Evolutionary conservation across 208 protist species (phyloP), one percentile per base, ranked within the genome.

Genomic region (Leishmania mexicana): DNA sequence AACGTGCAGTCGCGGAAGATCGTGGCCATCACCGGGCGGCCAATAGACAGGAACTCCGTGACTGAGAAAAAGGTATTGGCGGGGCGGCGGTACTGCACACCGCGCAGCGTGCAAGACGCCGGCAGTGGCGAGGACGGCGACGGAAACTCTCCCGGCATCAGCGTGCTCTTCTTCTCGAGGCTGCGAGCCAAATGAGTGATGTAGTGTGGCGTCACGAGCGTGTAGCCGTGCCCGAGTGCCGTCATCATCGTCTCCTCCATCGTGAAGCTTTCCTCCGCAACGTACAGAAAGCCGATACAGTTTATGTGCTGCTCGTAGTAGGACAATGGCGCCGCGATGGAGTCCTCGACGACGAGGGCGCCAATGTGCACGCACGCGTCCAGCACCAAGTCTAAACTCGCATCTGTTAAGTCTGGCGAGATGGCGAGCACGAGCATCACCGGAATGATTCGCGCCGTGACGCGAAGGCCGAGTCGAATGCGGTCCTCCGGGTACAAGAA

Each of bases 241-340:
- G 89, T 76, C 80, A 96, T 88, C 83, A 93, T 86, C n/a, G 81
- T 73, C 58, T 78, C 87, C 57, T 90, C 88, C 83, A 94, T 87
- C 40, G 45, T 60, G 75, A 93, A 94, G 53, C 75, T 73, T 58
- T 93, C 85, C 65, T 90, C 85, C 6, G 86, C 87, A 28, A 93
- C 85, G 85, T 90, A 96, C 28, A 96, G 85, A 72, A 96, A 93
- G 17, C 88, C 90, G 2, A 91, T 70, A 54, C 86, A 91, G 81
- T 89, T 87, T 6, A 86, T 85, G 82, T 89, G 83, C 76, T 84
- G 77, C 65, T 92, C 83, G 80, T 93, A 93, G 72, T 89, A 94
- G 24, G 86, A 67, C 58, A 81, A 60, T 53, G 85, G 90, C 0
- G 89, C 35, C 4, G 85, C 84, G 2, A 93, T 88, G 58, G 70